phyloP scores from a whole-genome alignment of 371 early-diverging fungal genomes.

The Lichtheimia corymbifera region DNA sequence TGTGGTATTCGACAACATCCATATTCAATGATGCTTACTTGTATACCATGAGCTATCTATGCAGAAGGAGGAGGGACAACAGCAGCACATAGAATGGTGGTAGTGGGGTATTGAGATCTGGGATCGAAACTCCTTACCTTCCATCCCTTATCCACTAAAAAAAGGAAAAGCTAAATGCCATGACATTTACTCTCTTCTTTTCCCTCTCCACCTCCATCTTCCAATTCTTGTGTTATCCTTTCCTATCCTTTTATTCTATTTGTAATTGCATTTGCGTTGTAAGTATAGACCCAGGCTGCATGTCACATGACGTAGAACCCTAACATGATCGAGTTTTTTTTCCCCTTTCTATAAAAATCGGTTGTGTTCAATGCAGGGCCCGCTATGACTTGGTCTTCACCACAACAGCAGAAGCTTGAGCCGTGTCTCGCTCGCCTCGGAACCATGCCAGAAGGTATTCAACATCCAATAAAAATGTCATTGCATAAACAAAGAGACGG shows the following conservation, averaged over 20 bases:
- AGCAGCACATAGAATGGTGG: no score
- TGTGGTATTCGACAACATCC: no score
- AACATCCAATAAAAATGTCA: slow-evolving; percentile 3
- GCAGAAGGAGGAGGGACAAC: no score
- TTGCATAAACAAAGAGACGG: not conserved
- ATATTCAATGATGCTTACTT: no score
- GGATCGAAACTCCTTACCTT: no score
- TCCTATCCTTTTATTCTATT: no score
- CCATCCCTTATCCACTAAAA: no score
- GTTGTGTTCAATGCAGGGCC: slow-evolving; percentile 12
- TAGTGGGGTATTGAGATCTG: no score
- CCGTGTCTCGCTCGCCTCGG: slow-evolving; percentile 52
- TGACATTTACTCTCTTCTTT: not conserved
- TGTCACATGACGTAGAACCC: not conserved
- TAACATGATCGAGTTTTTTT: slow-evolving; percentile 10
- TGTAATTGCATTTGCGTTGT: no score
- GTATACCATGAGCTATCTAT: no score
- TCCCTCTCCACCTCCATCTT: not conserved
- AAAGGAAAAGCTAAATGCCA: no score
- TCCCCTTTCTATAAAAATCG: not conserved
- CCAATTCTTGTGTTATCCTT: not conserved
- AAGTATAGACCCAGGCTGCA: no score
- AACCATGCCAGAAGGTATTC: slow-evolving; percentile 47
- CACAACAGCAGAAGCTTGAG: slow-evolving; percentile 37
- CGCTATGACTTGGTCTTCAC: slow-evolving; percentile 16